phyloP scores from a whole-genome alignment of 306 rosid genomes.

The Hippophae gyantsensis region DNA sequence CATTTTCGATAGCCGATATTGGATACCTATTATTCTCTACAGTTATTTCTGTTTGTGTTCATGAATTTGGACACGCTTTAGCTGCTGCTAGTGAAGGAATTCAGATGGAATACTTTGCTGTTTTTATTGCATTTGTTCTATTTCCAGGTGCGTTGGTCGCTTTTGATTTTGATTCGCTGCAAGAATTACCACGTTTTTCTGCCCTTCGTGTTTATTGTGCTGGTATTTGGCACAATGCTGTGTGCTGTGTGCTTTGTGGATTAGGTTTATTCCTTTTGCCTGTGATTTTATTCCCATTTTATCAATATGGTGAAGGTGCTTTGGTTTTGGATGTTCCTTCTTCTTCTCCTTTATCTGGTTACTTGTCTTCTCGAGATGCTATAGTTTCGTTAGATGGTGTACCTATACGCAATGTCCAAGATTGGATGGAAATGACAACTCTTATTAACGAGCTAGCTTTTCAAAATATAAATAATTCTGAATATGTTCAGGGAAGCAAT shows the following conservation, averaged over 20 bases:
- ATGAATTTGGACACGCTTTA: slow-evolving; percentile 79
- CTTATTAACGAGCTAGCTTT: slow-evolving; percentile 31
- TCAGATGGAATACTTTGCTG: slow-evolving; percentile 67
- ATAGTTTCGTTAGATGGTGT: slow-evolving; percentile 57
- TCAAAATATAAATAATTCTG: slow-evolving; percentile 25
- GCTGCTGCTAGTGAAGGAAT: slow-evolving; percentile 82
- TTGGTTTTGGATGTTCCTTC: slow-evolving; percentile 57
- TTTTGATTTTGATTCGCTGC: slow-evolving; percentile 48
- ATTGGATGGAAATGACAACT: slow-evolving; percentile 54
- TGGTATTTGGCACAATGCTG: slow-evolving; percentile 95
- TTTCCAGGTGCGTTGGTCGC: slow-evolving; percentile 94
- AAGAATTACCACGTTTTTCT: slow-evolving; percentile 35
- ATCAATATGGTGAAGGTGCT: slow-evolving; percentile 41
- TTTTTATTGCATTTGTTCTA: slow-evolving; percentile 51
- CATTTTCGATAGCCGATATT: slow-evolving; percentile 39
- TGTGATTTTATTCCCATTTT: slow-evolving; percentile 61
- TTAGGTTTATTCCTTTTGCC: slow-evolving; percentile 64
- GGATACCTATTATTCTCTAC: slow-evolving; percentile 53
- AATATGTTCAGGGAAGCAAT: slow-evolving; percentile 22
- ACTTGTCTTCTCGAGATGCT: slow-evolving; percentile 61
- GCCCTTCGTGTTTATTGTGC: slow-evolving; percentile 76
- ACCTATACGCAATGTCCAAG: slow-evolving; percentile 41
- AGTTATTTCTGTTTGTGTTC: slow-evolving; percentile 46
- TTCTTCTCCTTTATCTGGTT: slow-evolving; percentile 56
- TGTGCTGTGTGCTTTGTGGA: slow-evolving; percentile 78